These are phyloP conservation scores for Phytophthora pisi DNA, from an alignment of 352 stramenopile species.

Conservation along the genomic window DNA sequence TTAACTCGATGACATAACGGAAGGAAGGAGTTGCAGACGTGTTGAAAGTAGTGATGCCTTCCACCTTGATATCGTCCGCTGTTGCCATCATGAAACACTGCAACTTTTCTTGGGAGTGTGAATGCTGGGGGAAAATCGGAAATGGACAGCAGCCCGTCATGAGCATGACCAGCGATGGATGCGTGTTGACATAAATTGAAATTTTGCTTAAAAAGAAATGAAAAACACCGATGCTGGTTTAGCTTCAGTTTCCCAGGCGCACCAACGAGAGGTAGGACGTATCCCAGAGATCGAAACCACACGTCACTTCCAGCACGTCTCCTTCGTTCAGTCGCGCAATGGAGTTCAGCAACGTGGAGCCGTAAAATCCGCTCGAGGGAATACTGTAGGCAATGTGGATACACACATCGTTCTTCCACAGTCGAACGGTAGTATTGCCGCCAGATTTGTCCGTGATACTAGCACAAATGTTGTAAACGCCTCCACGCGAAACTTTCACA, in stretches of 20 bases:
- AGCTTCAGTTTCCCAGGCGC: neutral
- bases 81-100: neutral
- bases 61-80: neutral
- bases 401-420: neutral
- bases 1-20: neutral
- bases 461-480: slow-evolving; percentile 3
- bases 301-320: neutral
- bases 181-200: neutral
- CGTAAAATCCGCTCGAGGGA: neutral
- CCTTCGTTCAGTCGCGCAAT: neutral
- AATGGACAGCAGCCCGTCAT: neutral
- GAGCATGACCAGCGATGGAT: neutral
- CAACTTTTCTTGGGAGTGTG: neutral
- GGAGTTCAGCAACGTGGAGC: neutral
- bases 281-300: neutral
- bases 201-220: no score
- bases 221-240: neutral
- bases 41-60: neutral
- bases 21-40: neutral
- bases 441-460: neutral
- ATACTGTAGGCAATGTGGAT: neutral
- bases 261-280: neutral
- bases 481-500: neutral
- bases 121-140: neutral
- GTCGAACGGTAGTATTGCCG: neutral